phyloP scores from a whole-genome alignment of 768 basidiomycete genomes.

The Calocybe cyanea region DNA sequence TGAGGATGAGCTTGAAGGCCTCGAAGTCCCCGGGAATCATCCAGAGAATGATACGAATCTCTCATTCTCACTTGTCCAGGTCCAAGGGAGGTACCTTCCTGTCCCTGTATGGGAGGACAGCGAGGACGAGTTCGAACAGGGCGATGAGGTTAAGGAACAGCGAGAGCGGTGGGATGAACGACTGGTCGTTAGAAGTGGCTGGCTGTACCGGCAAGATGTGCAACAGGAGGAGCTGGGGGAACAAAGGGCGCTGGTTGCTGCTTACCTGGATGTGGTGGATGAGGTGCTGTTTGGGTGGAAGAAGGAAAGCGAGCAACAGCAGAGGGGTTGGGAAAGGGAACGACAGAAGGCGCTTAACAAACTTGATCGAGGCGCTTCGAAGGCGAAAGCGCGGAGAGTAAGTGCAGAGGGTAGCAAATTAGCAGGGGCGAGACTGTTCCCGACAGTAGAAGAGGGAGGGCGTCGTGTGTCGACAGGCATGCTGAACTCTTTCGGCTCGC shows the following conservation, averaged over 20 bases:
- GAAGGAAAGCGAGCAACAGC: constrained; percentile 41
- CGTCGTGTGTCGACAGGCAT: constrained; percentile 61
- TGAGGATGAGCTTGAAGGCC: constrained; percentile 29
- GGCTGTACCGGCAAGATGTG: constrained; percentile 74
- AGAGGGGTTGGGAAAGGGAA: constrained; percentile 45
- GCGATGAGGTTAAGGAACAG: constrained; percentile 42
- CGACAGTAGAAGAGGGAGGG: constrained; percentile 25
- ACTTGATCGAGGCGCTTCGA: constrained; percentile 34
- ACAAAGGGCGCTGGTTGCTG: constrained; percentile 53
- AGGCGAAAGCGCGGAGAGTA: constrained; percentile 43
- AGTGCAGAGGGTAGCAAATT: constrained; percentile 41
- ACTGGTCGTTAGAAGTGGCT: constrained; percentile 76
- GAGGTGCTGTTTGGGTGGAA: constrained; percentile 69
- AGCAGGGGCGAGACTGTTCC: constrained; percentile 16
- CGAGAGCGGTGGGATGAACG: constrained; percentile 79
- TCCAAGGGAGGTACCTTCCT: constrained; percentile 58
- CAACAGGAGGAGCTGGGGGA: constrained; percentile 46
- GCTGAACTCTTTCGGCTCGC: constrained; percentile 46
- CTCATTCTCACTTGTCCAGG: constrained; percentile 65
- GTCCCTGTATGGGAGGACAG: constrained; percentile 85
- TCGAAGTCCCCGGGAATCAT: constrained; percentile 21
- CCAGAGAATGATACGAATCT: constrained; percentile 60
- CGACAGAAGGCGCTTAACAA: constrained; percentile 41
- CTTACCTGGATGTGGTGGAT: constrained; percentile 77
- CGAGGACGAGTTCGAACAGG: constrained; percentile 26